Conservation (phyloP, 1,139 yeast species). For the Debaryomyces udenii region DNA sequence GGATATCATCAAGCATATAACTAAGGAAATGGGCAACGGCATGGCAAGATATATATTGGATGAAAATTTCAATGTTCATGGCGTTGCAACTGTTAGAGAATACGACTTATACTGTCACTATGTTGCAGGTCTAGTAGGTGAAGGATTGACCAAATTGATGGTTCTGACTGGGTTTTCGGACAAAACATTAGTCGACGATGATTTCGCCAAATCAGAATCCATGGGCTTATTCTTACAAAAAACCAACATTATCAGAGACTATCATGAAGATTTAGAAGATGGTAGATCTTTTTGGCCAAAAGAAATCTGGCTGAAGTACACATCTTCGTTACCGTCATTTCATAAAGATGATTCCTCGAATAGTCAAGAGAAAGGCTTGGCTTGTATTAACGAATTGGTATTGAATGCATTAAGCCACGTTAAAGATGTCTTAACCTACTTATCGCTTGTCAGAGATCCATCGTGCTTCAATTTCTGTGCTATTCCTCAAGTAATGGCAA, state of each 20-base stretch:
- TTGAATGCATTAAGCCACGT: slow-evolving; percentile 79
- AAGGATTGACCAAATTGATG: slow-evolving; percentile 84
- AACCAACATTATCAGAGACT: slow-evolving; percentile 94
- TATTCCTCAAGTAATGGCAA: slow-evolving; percentile 98
- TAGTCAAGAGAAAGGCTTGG: slow-evolving; percentile 55
- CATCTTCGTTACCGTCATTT: slow-evolving; percentile 64
- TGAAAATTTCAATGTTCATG: slow-evolving; percentile 76
- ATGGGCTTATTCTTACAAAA: slow-evolving; percentile 97
- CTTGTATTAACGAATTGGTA: slow-evolving; percentile 82
- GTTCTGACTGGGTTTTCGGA: slow-evolving; percentile 69
- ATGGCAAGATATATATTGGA: slow-evolving; percentile 93
- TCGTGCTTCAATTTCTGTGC: slow-evolving; percentile 91
- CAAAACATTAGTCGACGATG: slow-evolving; percentile 48
- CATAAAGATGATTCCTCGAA: slow-evolving; percentile 43
- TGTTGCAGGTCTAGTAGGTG: slow-evolving; percentile 98
- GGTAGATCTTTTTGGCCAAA: slow-evolving; percentile 97
- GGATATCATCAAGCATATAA: slow-evolving; percentile 74
- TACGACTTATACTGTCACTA: slow-evolving; percentile 93
- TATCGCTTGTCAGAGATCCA: slow-evolving; percentile 78
- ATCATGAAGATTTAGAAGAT: slow-evolving; percentile 87
- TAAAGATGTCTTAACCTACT: slow-evolving; percentile 73
- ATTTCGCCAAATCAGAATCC: slow-evolving; percentile 66
- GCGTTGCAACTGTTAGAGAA: slow-evolving; percentile 76
- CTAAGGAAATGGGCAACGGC: slow-evolving; percentile 90
- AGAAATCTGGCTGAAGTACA: slow-evolving; percentile 87